Evolutionary conservation across 768 basidiomycete species (phyloP), one percentile per base, ranked within the genome.

Genomic region (Boletales sp.): DNA sequence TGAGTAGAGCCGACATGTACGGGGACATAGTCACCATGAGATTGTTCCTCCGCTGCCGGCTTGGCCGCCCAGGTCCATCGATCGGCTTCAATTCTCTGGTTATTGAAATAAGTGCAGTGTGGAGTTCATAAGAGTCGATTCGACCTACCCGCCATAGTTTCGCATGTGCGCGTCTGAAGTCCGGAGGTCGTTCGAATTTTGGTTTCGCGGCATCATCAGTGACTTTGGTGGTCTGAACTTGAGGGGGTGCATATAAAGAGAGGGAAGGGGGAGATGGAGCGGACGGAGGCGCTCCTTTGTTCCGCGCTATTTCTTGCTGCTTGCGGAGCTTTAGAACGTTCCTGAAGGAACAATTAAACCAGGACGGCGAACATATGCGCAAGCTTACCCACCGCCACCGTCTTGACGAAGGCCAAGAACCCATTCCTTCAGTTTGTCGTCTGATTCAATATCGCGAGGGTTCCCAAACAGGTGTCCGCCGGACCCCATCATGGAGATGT

Each of bases 371-470:
- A 48, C 12, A 18, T 38, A 43, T 27, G 19, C 39, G 12, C 34
- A 39, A 32, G 73, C 80, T 66, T 61, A 86, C 85, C 83, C 83
- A 54, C 72, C 80, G 40, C 83, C 82, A 32, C 82, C 84, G 34
- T 74, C 72, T 40, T 74, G 63, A 46, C 72, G 74, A 42, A 87
- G 65, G n/a, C 81, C 84, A 8, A 74, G 58, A 15, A 74, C 67
- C 86, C 86, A 88, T 43, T 69, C 63, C 5, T 56, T 57, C 19
- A 88, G 57, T 27, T 75, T 54, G 10, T 50, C 42, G 38, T 79
- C 59, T 3, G 56, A 60, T 18, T 78, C 74, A 5, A 86, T 57
- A 3, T 74, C 68, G 47, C 67, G 65, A 3, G 86, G 85, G 27
- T 65, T 68, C 1, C 81, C 83, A 57, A 80, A 83, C 31, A 64